Conservation (phyloP, 192 early-diverging fungal species). For the Entophlyctis luteolus region DNA sequence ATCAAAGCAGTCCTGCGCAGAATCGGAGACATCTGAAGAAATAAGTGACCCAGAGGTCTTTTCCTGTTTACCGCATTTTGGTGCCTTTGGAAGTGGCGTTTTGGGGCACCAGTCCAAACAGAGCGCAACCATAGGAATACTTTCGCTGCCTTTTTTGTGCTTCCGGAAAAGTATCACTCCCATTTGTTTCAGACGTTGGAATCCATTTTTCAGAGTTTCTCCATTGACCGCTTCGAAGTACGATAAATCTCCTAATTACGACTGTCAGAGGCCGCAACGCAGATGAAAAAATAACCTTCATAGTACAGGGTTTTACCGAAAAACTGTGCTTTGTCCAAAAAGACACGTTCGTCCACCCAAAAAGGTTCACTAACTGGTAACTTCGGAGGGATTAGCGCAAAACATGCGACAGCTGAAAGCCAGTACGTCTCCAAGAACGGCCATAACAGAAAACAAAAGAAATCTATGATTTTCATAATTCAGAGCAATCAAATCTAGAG, state of each 20-base stretch:
- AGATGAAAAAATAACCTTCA: constrained; percentile 57
- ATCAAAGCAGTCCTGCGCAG: constrained; percentile 24
- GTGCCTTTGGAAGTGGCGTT: constrained; percentile 33
- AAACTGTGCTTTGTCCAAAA: constrained; percentile 65
- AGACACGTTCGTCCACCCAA: constrained; percentile 72
- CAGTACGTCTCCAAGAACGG: constrained; percentile 88
- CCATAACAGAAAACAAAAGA: constrained; percentile 81
- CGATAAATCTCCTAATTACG: constrained; percentile 44
- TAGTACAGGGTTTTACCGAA: constrained; percentile 83
- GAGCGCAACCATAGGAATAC: constrained; percentile 41
- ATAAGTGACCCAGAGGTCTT: background rate
- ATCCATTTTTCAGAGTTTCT: constrained; percentile 76
- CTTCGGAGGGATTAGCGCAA: constrained; percentile 34
- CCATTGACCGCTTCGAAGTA: constrained; percentile 84
- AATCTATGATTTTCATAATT: constrained; percentile 45
- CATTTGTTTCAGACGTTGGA: constrained; percentile 65
- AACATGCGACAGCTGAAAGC: constrained; percentile 64
- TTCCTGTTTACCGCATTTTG: background rate
- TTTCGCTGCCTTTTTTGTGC: constrained; percentile 13
- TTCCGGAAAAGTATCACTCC: constrained; percentile 58
- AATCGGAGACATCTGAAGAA: constrained; percentile 1
- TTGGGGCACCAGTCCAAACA: constrained; percentile 28
- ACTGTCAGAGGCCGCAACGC: background rate
- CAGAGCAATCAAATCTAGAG: background rate
- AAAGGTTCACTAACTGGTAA: constrained; percentile 11